A percentile compares a stretch with the other conserved stretches of the same genome.
These are phyloP conservation scores for Sequoiadendron giganteum DNA, from an alignment of 75 land plant species.

Conservation along the genomic window DNA sequence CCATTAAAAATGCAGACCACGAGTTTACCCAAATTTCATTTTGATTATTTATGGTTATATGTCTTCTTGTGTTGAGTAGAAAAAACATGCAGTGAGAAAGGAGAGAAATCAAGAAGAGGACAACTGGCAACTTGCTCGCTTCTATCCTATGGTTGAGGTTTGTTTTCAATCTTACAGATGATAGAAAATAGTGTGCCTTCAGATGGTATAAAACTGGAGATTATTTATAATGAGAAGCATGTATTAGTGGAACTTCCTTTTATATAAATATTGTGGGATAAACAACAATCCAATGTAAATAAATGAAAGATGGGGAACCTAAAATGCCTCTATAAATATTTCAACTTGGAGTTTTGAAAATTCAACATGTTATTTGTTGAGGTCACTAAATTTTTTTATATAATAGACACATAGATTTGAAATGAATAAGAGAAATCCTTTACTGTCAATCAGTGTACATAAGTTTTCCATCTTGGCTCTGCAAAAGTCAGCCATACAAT, in stretches of 20 bases:
- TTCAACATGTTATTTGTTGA: not conserved
- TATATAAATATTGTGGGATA: not conserved
- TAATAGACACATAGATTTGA: not conserved
- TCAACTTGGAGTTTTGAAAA: not conserved
- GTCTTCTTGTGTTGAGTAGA: constrained; percentile 11
- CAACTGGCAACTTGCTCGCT: constrained; percentile 85
- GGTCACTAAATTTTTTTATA: not conserved
- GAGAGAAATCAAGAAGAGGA: constrained; percentile 75
- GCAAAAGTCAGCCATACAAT: not conserved
- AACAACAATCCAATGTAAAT: not conserved
- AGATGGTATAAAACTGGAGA: not conserved
- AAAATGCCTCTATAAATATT: not conserved
- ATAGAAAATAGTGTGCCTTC: not conserved
- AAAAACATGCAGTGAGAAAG: constrained; percentile 79
- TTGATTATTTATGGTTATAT: not conserved
- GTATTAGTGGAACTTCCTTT: not conserved
- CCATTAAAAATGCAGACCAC: not conserved
- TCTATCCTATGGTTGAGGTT: constrained; percentile 96
- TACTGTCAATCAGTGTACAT: not conserved
- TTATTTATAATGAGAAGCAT: not conserved
- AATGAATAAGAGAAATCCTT: not conserved
- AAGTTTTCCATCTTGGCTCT: not conserved
- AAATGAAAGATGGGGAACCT: not conserved
- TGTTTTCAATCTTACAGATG: not conserved
- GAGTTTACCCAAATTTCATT: not conserved